Conservation (phyloP, 495 filamentous ascomycete genomes). For the Lentithecium fluviatile region DNA sequence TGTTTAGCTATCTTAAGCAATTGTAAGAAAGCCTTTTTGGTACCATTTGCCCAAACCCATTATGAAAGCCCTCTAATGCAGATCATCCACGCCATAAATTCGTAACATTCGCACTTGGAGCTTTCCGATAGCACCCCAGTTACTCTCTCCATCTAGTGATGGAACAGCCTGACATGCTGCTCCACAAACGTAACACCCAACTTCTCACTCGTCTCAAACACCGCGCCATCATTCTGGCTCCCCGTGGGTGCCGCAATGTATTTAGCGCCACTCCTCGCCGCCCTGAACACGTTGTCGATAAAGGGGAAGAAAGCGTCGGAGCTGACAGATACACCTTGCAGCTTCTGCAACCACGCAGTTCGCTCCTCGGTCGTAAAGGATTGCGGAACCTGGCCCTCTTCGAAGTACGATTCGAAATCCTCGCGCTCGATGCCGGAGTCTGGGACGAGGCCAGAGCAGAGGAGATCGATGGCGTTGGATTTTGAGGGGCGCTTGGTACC, state of each 20-base stretch:
- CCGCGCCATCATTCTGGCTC: slow-evolving; percentile 86
- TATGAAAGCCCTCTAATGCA: no score
- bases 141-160: slow-evolving; percentile 59
- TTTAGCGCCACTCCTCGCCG: slow-evolving; percentile 82
- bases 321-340: slow-evolving; percentile 79
- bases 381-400: slow-evolving; percentile 69
- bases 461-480: slow-evolving; percentile 94
- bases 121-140: no score
- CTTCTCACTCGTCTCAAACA: slow-evolving; percentile 91
- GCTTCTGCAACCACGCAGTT: slow-evolving; percentile 74
- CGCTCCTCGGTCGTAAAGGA: slow-evolving; percentile 83
- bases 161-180: slow-evolving; percentile 83
- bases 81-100: no score
- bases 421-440: slow-evolving; percentile 76
- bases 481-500: slow-evolving; percentile 95
- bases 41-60: no score
- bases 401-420: slow-evolving; percentile 84
- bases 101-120: no score
- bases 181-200: slow-evolving; percentile 88
- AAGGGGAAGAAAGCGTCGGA: slow-evolving; percentile 99
- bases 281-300: slow-evolving; percentile 94
- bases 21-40: no score
- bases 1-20: no score
- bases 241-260: slow-evolving; percentile 92
- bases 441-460: slow-evolving; percentile 79